Evolutionary conservation across 192 early-diverging fungal species (phyloP), one percentile per base, ranked within the genome.

Genomic region (Gryganskiella cystojenkinii): DNA sequence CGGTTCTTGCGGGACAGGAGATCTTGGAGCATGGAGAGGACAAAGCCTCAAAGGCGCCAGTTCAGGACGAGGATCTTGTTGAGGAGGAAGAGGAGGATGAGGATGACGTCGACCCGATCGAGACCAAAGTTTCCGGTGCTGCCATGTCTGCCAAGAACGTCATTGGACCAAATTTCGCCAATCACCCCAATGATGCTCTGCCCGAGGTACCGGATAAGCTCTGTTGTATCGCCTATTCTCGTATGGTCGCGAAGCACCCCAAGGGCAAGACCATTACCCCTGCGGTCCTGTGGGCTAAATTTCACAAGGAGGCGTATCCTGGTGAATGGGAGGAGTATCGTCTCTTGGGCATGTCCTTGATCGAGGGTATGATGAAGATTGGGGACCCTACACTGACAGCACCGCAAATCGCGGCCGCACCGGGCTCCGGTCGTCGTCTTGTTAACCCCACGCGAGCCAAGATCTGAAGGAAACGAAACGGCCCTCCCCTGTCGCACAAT

Each of bases 301-400:
- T 64, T 15, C 74, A 78, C 35, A 51, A 50, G 61, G 74, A 78
- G 56, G 66, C 74, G 0, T 68, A 64, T 30, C 66, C 74, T 1
- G 74, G 74, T 14, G 65, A 78, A 34, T 78, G 74, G 74, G 74
- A 78, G 61, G 59, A 78, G 61, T 78, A 78, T 42, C 53, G 74
- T 8, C n/a, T 57, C 24, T 34, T 78, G 66, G 74, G 74, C 14
- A 49, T 78, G 61, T 69, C 66, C 8, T 19, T 78, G 59, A 69
- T 78, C 37, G 74, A 78, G 43, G 67, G 74, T 4, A 78, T 78
- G 74, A 78, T 78, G 74, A 78, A 69, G 61, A 78, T 78, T 46
- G 74, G 67, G 24, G 74, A 69, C 27, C 65, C 61, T 13, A 78
- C 66, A 20, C 3, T 44, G n/a, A 34, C 33, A 40, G 57, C 27